phyloP scores from a whole-genome alignment of 305 asterid species.

The Fraxinus platypoda region DNA sequence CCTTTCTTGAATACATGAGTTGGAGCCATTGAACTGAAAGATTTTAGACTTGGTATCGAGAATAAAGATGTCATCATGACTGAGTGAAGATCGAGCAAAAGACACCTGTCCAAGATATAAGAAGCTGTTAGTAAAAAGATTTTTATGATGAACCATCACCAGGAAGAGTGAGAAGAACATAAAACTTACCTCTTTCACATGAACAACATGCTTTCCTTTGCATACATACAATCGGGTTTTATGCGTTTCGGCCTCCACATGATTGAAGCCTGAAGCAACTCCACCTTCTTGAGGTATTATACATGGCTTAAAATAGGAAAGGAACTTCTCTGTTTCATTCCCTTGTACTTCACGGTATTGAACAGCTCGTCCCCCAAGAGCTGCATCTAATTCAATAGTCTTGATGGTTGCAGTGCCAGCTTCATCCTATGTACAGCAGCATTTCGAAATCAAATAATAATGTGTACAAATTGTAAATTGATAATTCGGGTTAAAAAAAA shows the following conservation, averaged over 20 bases:
- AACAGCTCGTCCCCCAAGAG: conserved; percentile 77
- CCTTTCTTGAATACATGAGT: conserved; percentile 86
- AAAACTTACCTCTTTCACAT: conserved; percentile 72
- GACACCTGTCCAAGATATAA: conserved; percentile 57
- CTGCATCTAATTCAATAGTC: conserved; percentile 82
- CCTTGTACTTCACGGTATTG: conserved; percentile 94
- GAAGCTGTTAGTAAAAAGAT: conserved; percentile 14
- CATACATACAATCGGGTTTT: conserved; percentile 65
- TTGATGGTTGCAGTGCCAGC: conserved; percentile 61
- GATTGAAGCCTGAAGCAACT: conserved; percentile 60
- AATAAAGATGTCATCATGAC: conserved; percentile 77
- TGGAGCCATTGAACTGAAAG: conserved; percentile 79
- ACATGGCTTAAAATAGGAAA: conserved; percentile 88
- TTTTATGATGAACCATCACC: not conserved
- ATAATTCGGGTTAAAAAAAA: not conserved
- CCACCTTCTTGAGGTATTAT: conserved; percentile 82
- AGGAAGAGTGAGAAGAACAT: not conserved
- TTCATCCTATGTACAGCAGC: conserved; percentile 45
- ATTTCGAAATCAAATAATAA: conserved; percentile 20
- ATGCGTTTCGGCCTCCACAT: conserved; percentile 51
- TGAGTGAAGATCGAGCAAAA: conserved; percentile 81
- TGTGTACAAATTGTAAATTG: not conserved
- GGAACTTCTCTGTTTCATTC: conserved; percentile 81
- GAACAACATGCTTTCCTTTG: conserved; percentile 84
- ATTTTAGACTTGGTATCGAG: conserved; percentile 77